Percentiles rank a stretch among this genome's conserved stretches.
These are phyloP conservation scores for Geotrichum aggregatum DNA, from an alignment of 1,139 yeast genomes.

Conservation along the genomic window DNA sequence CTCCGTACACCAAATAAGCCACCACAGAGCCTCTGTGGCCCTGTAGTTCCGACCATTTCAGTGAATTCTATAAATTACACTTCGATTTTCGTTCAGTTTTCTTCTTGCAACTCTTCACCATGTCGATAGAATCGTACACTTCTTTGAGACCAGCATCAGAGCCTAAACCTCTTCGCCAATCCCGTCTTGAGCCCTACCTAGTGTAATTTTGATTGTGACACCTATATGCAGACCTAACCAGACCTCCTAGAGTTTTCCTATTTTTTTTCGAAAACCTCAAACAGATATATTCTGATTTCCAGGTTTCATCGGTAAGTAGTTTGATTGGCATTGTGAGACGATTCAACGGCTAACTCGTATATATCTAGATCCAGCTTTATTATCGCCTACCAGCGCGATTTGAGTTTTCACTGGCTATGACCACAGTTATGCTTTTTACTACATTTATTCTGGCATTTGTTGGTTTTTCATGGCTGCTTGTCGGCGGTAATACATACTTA, in stretches of 20 bases:
- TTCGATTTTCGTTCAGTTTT: background rate
- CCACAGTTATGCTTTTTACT: background rate
- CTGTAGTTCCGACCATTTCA: background rate
- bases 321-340: background rate
- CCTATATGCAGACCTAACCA: background rate
- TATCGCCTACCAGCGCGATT: background rate
- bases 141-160: background rate
- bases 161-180: constrained; percentile 13
- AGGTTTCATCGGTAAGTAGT: background rate
- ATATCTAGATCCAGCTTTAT: background rate
- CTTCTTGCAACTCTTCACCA: constrained; percentile 1
- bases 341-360: background rate
- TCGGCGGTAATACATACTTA: background rate
- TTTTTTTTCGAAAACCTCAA: constrained; percentile 8
- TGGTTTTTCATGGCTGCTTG: background rate
- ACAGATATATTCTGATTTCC: background rate
- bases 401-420: background rate
- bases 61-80: background rate
- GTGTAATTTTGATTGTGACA: no score
- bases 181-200: constrained; percentile 17
- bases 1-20: background rate
- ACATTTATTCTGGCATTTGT: constrained; percentile 4
- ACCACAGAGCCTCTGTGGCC: background rate
- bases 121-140: constrained; percentile 18
- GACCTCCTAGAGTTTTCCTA: constrained; percentile 1